Evolutionary conservation across 768 basidiomycete genomes (phyloP), one percentile per base, ranked within the genome.

Genomic region (Termitomyces sp.): DNA sequence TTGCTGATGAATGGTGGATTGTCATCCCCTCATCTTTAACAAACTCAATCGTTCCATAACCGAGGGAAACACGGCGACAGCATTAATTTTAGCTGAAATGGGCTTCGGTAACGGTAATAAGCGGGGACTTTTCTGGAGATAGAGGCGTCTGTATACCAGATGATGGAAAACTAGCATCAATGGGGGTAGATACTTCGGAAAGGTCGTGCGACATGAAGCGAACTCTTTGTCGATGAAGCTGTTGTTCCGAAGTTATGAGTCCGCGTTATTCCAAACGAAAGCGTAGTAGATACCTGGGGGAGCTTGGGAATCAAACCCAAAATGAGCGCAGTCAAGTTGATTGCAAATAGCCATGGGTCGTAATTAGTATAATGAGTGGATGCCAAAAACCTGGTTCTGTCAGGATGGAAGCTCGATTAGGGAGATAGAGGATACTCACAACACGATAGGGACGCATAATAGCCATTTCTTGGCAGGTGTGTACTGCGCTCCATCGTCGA

Each of bases 291-390:
- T 72, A 94, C 94, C 74, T 90, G 86, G 43, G 97, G 97, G n/a
- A 98, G 80, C 73, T 98, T 98, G 30, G 97, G 95, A 62, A 97
- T 87, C 59, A 98, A 83, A 26, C 90, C 90, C 60, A 95, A 76
- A 36, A 81, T 70, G 14, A 91, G 78, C 2, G 93, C 88, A 3
- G 88, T 76, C 60, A 98, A 79, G 67, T 98, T 98, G 67, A 99
- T 75, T 35, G 90, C 85, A 69, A 99, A 99, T 53, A 96, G 65
- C 82, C 90, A 94, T 9, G 92, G 94, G 63, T 99, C 86, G 72
- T 98, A 99, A 65, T 92, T 87, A 18, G 95, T 98, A 79, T 98
- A 99, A 70, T 99, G 97, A 0, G 97, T 99, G 18, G 97, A 98
- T 41, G 91, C 87, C 28, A 99, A 81, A 76, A 99, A 99, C 33